Percentiles rank a stretch among this genome's conserved stretches.
These are phyloP conservation scores for Chamaenerion angustifolium DNA, from an alignment of 345 rosid species.

Conservation along the genomic window DNA sequence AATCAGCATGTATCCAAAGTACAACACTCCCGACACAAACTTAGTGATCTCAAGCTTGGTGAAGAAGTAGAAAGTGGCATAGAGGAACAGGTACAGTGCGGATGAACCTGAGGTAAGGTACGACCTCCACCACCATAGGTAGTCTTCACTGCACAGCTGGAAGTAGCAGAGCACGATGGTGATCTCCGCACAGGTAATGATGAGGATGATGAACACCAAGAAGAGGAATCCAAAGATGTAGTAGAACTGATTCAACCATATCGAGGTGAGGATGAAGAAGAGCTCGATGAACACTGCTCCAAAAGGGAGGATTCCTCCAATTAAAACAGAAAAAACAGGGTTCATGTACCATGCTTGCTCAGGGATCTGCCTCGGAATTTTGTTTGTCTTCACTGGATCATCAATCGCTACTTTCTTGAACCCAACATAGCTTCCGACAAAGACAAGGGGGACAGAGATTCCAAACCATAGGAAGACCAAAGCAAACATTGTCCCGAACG, in stretches of 20 bases:
- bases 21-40: conserved; percentile 16
- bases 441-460: conserved; percentile 3
- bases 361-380: conserved; percentile 13
- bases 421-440: not conserved
- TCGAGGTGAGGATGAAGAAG: conserved; percentile 23
- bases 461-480: conserved; percentile 28
- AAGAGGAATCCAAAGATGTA: conserved; percentile 23
- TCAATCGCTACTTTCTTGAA: not conserved
- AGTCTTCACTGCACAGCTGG: conserved; percentile 25
- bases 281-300: conserved; percentile 6
- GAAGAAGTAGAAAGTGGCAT: conserved; percentile 25
- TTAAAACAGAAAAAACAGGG: conserved; percentile 18
- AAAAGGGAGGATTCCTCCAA: conserved; percentile 22
- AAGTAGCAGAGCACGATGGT: conserved; percentile 23
- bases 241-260: conserved; percentile 29
- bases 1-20: conserved; percentile 21
- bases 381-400: not conserved
- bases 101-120: conserved; percentile 26
- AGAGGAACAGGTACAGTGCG: conserved; percentile 23
- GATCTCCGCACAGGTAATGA: conserved; percentile 25
- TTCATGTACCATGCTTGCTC: conserved; percentile 26
- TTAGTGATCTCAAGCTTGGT: conserved; percentile 23
- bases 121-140: conserved; percentile 24
- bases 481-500: conserved; percentile 28
- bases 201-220: conserved; percentile 21